Evolutionary conservation across 2,329 filamentous ascomycete species (phyloP), one percentile per base, ranked within the genome.

Genomic region (Calonectria henricotiae): DNA sequence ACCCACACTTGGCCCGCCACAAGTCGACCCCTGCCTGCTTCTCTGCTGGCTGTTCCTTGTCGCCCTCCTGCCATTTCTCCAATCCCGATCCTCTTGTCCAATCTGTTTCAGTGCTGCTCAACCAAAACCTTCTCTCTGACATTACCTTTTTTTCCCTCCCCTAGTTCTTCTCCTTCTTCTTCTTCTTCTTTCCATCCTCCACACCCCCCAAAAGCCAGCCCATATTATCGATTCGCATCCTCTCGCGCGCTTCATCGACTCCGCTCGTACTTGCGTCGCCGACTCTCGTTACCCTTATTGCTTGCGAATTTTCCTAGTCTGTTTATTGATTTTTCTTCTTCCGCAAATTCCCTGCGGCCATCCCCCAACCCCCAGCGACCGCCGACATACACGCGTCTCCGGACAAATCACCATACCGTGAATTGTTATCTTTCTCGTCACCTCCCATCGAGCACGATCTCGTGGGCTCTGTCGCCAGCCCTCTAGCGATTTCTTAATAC

Each of bases 101-200:
- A 64, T 65, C 68, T 71, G 72, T 74, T 74, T 74, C 72, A 74
- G 71, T 69, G 64, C 46, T 44, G 65, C 62, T 68, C 65, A 71
- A 66, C 62, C 64, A 65, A 68, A 70, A 69, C 69, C 62, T 70
- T 63, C 64, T 69, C 69, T 69, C 69, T 63, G 30, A 55, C 70
- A 44, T 47, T 65, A 44, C 58, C 62, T 58, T 49, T 64, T 37
- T 44, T 17, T 32, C 20, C 54, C 49, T 44, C 47, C 35, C 61
- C 25, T 41, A 55, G 30, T 25, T 55, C 12, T 23, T 62, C 51
- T 30, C 44, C 51, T 23, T 58, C 51, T 32, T 37, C 51, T 68
- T 54, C 41, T 47, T 58, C 65, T 23, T 55, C 60, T 47, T 60
- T 68, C 61, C 60, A 63, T 68, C 67, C 54, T 65, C 55, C 62